Evolutionary conservation across 2,329 filamentous ascomycete genomes (phyloP).

Genomic region (Pseudogymnoascus sp.): DNA sequence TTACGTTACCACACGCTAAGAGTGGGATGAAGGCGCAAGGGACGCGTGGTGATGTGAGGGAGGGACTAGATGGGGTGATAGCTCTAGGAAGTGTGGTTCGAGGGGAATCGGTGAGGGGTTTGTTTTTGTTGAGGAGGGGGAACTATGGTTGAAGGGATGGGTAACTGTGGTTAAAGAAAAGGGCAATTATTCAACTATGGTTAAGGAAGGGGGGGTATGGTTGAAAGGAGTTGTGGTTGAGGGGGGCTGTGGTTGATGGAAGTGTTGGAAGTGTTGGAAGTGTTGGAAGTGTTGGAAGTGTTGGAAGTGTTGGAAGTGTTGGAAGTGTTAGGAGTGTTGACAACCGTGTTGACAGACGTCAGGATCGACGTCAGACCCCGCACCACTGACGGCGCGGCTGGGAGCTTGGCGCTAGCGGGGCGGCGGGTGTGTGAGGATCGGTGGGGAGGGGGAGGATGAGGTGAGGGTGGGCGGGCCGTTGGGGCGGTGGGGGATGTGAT

Average conservation of each 20-base stretch:
- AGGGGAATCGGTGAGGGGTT: too few relatives aligned
- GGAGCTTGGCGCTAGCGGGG: background rate
- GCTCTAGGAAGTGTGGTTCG: too few relatives aligned
- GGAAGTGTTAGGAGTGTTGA: background rate
- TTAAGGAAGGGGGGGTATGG: background rate
- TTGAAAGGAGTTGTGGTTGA: background rate
- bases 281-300: background rate
- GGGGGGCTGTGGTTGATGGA: background rate
- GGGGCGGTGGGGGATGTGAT: background rate
- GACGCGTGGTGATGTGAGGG: background rate
- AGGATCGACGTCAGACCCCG: background rate
- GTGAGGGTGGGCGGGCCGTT: background rate
- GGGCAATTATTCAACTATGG: background rate
- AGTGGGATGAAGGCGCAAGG: background rate
- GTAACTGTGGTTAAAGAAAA: background rate
- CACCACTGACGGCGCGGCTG: background rate
- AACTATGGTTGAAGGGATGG: background rate
- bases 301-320: background rate
- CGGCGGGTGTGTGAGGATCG: background rate
- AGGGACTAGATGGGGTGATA: background rate
- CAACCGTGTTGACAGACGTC: background rate
- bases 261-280: background rate
- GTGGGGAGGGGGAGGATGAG: background rate
- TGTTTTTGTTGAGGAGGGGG: too few relatives aligned
- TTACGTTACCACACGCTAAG: background rate